Conservation (phyloP, 331 rosid genomes). For the Ulmus americana region DNA sequence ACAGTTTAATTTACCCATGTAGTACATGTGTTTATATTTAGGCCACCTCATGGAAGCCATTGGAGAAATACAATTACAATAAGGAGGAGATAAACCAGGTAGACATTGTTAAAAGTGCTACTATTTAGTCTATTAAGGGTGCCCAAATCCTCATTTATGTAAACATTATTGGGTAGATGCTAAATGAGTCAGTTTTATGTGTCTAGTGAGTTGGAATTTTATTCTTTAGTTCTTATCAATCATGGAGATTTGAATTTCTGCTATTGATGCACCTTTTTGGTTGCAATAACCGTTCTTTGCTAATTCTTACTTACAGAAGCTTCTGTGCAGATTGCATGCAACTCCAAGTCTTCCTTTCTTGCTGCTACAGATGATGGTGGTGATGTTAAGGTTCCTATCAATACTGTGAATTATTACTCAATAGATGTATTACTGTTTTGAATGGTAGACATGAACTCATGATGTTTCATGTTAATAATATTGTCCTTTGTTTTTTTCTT, state of each 20-base stretch:
- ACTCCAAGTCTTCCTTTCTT: conserved; percentile 67
- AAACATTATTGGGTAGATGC: not conserved
- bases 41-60: conserved; percentile 55
- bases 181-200: not conserved
- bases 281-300: not conserved
- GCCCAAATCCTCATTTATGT: not conserved
- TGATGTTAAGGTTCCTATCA: conserved; percentile 65
- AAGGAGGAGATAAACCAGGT: conserved; percentile 98
- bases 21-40: conserved; percentile 21
- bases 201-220: not conserved
- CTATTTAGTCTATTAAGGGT: not conserved
- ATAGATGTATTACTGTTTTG: not conserved
- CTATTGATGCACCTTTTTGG: not conserved
- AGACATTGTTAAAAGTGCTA: conserved; percentile 8
- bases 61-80: conserved; percentile 66
- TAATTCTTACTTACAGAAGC: not conserved
- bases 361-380: conserved; percentile 97
- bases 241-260: too few relatives aligned
- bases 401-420: not conserved
- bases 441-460: not conserved
- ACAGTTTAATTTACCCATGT: conserved; percentile 1
- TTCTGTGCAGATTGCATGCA: conserved; percentile 66
- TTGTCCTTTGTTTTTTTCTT: not conserved
- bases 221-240: not conserved
- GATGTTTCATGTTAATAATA: not conserved